Evolutionary conservation across 805 yeast genomes (phyloP), one percentile per base, ranked within the genome.

Genomic region (Cyberlindnera maritima): DNA sequence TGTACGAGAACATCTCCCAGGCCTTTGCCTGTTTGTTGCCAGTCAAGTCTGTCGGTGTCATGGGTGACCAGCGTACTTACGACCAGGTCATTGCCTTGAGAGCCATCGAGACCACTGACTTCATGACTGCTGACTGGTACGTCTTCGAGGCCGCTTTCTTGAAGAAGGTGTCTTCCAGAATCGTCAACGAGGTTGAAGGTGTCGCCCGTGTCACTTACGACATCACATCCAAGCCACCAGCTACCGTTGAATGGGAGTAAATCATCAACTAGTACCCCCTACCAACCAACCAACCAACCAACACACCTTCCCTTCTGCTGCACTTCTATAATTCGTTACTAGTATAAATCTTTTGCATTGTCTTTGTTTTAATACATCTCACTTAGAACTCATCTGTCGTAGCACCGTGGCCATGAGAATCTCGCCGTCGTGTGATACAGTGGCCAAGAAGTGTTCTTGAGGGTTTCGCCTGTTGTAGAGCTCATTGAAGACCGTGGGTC

Each of bases 101-200:
- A 74, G 99, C 99, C 58, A 89, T 94, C 61, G 97, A 91, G 75
- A 94, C 99, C 46, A 80, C 83, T 52, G 99, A 94, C 74, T 94
- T 94, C 80, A 94, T 94, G 99, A 94, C 99, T 62, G 99, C 99
- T 53, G 99, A 94, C 72, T 94, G 99, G 99, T 94, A 72, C 69
- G 87, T 85, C 56, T 94, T 94, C 65, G 97, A 91, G 60, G 92
- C 92, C 56, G 67, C 80, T 43, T 94, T 94, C 83, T 79, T 94
- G 70, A 94, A 92, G 80, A 82, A 75, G 55, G 97, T 91, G 50
- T 89, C 96, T 48, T 81, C 96, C 37, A 84, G 99, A 79, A 94
- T 94, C 53, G 98, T 94, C 61, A 94, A 94, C 70, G 99, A 94
- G 76, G 99, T 94, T 52, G 88, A 86, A 58, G 99, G 99, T 67